Percentiles rank a stretch among this genome's conserved stretches.
phyloP scores from a whole-genome alignment of 345 rosid genomes.

The Boechera divaricarpa region DNA sequence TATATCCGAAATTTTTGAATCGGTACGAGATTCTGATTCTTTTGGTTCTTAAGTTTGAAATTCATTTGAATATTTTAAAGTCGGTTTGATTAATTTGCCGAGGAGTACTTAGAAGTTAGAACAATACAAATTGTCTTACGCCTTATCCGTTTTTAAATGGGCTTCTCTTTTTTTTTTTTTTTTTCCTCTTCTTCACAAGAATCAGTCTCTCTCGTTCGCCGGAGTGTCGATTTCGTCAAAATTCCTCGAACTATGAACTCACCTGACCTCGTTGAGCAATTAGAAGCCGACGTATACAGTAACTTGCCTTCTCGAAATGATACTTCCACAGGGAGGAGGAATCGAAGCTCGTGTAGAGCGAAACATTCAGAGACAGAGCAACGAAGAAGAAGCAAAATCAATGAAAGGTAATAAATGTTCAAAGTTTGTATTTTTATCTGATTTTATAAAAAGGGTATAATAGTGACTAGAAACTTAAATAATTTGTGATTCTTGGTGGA shows the following conservation, averaged over 20 bases:
- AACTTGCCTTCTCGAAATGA: constrained; percentile 43
- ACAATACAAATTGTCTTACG: no score
- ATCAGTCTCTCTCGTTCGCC: constrained; percentile 4
- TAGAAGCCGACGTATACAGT: constrained; percentile 61
- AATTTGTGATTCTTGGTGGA: background rate
- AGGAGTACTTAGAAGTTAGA: no score
- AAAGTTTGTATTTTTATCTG: background rate
- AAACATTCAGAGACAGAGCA: constrained; percentile 95
- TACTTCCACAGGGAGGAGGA: constrained; percentile 58
- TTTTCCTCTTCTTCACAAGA: background rate
- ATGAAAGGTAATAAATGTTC: constrained; percentile 60
- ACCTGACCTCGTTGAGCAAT: constrained; percentile 54
- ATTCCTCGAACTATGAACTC: constrained; percentile 53
- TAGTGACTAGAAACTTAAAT: background rate
- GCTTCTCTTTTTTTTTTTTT: no score
- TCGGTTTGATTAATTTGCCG: no score
- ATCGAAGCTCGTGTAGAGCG: constrained; percentile 52
- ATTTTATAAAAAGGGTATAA: background rate
- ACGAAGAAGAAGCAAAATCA: constrained; percentile 85
- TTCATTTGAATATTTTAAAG: no score
- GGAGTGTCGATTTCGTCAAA: background rate
- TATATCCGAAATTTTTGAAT: no score
- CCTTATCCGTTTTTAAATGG: no score
- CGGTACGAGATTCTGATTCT: no score
- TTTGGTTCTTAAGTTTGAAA: no score